Conservation (phyloP, 495 filamentous ascomycete species). For the Ramalina intermedia region DNA sequence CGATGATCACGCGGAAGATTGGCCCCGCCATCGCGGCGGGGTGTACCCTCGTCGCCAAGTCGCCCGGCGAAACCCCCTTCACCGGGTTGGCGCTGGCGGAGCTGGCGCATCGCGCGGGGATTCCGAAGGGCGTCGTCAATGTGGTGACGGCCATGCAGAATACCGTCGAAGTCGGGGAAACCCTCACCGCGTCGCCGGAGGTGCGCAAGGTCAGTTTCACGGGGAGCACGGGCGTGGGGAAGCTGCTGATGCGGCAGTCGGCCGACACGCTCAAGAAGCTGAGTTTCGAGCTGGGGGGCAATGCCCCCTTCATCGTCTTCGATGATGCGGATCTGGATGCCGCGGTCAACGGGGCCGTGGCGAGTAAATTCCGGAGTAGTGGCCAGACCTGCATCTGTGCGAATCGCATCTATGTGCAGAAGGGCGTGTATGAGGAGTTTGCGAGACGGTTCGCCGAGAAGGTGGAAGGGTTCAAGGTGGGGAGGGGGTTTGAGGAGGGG, state of each 20-base stretch:
- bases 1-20: slow-evolving; percentile 85
- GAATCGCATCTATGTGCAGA: slow-evolving; percentile 51
- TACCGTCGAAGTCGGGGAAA: slow-evolving; percentile 58
- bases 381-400: slow-evolving; percentile 25
- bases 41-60: slow-evolving; percentile 76
- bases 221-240: slow-evolving; percentile 74
- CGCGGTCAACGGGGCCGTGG: slow-evolving; percentile 61
- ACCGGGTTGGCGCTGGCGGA: slow-evolving; percentile 71
- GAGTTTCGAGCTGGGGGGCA: slow-evolving; percentile 77
- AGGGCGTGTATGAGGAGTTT: slow-evolving; percentile 66
- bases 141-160: slow-evolving; percentile 58
- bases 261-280: slow-evolving; percentile 73
- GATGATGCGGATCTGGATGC: slow-evolving; percentile 72
- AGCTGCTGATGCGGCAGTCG: slow-evolving; percentile 73
- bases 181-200: slow-evolving; percentile 53
- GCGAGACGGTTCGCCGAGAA: slow-evolving; percentile 53
- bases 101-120: slow-evolving; percentile 66
- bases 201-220: slow-evolving; percentile 85
- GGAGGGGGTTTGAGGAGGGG: slow-evolving; percentile 54
- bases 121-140: slow-evolving; percentile 76
- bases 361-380: slow-evolving; percentile 72
- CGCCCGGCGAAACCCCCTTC: slow-evolving; percentile 75
- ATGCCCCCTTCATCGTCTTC: slow-evolving; percentile 88
- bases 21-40: slow-evolving; percentile 71
- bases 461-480: slow-evolving; percentile 63